A percentile compares a stretch with the other conserved stretches of the same genome.
Evolutionary conservation across 108 stramenopile genomes (phyloP).

Genomic region (Cyclotella atomus): DNA sequence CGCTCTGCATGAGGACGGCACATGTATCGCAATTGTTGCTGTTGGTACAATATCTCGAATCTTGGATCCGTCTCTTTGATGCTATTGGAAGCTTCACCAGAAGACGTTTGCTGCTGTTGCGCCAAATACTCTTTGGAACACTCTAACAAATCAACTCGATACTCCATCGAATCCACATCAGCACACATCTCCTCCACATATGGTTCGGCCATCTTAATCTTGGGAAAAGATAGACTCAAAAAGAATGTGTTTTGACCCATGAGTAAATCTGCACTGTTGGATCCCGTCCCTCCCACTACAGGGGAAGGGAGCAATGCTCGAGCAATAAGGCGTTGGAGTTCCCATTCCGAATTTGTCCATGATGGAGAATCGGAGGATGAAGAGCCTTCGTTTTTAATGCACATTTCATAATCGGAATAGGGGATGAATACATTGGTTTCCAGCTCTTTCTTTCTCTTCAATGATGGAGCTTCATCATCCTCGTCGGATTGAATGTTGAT

Average conservation of each 20-base stretch:
- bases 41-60: slow-evolving; percentile 81
- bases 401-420: slow-evolving; percentile 85
- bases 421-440: slow-evolving; percentile 69
- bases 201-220: slow-evolving; percentile 74
- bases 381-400: slow-evolving; percentile 75
- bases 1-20: slow-evolving; percentile 72
- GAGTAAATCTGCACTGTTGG: slow-evolving; percentile 79
- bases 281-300: slow-evolving; percentile 62
- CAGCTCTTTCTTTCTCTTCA: slow-evolving; percentile 52
- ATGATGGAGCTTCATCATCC: too few species aligned
- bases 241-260: slow-evolving; percentile 90
- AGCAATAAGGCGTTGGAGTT: slow-evolving; percentile 75
- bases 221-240: slow-evolving; percentile 76
- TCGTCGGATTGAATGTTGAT: slow-evolving; percentile 77
- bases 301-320: slow-evolving; percentile 77
- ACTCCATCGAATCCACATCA: slow-evolving; percentile 94
- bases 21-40: slow-evolving; percentile 70
- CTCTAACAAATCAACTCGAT: slow-evolving; percentile 82
- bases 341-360: slow-evolving; percentile 84
- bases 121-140: slow-evolving; percentile 38
- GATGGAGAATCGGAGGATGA: slow-evolving; percentile 15
- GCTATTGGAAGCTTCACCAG: background rate
- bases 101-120: background rate
- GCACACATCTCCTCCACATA: slow-evolving; percentile 85
- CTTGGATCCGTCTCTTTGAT: slow-evolving; percentile 55